These are phyloP conservation scores for Lentinus polychrous DNA, from an alignment of 1,284 basidiomycete genomes.

Conservation along the genomic window DNA sequence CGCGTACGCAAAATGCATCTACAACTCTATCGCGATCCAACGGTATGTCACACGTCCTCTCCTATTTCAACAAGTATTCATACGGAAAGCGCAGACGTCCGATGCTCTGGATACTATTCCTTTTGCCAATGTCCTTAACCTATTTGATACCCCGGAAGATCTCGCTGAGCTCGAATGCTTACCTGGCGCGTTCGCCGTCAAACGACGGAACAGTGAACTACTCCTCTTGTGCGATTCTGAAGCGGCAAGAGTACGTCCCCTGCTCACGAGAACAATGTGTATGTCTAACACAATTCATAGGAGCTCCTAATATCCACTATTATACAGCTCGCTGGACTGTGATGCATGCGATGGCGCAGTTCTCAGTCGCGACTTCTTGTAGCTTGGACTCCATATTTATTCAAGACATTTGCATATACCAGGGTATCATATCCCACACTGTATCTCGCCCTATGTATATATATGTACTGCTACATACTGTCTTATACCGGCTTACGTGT, in stretches of 20 bases:
- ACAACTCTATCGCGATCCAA: neutral
- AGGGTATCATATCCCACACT: no score
- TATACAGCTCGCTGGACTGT: conserved; percentile 1
- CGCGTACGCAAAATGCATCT: neutral
- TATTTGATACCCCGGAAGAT: conserved; percentile 1
- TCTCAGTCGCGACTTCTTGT: no score
- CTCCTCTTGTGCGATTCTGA: neutral
- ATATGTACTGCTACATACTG: neutral
- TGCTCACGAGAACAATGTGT: neutral
- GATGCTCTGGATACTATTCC: neutral
- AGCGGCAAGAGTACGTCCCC: neutral
- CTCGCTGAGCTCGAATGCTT: conserved; percentile 2
- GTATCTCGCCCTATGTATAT: neutral
- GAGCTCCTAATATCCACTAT: conserved; percentile 2
- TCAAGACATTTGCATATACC: no score
- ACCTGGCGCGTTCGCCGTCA: conserved; percentile 3
- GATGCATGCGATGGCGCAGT: no score
- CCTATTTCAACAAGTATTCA: neutral
- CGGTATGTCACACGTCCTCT: neutral
- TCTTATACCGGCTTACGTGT: no score
- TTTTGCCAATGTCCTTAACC: neutral
- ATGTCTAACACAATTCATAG: neutral
- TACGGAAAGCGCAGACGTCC: neutral
- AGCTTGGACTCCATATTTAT: no score
- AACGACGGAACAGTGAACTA: neutral